A percentile compares a stretch with the other conserved stretches of the same genome.
Evolutionary conservation across 164 flowering plant genomes (phyloP).

Genomic region (Macadamia integrifolia): DNA sequence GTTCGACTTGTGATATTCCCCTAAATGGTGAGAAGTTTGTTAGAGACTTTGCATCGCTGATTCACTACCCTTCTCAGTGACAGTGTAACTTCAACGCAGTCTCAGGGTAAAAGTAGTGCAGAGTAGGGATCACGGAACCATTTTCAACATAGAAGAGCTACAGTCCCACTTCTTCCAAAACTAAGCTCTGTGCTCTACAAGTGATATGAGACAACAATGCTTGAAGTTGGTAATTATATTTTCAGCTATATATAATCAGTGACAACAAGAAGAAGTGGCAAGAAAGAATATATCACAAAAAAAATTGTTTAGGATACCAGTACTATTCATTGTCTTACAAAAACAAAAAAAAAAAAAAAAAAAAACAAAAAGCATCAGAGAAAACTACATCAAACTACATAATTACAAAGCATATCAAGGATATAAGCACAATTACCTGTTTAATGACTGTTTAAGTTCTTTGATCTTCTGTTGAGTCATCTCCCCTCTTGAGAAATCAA

Average conservation of each 20-base stretch:
- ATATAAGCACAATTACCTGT: constrained; percentile 49
- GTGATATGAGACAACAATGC: neutral
- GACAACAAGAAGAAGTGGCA: no score
- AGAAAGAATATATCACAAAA: no score
- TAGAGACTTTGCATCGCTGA: no score
- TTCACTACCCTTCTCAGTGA: no score
- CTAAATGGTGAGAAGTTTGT: no score
- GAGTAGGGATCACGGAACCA: no score
- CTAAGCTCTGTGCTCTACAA: neutral
- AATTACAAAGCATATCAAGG: neutral
- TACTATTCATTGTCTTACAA: no score
- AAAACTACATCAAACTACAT: neutral
- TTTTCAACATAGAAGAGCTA: neutral
- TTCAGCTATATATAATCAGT: no score
- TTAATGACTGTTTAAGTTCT: constrained; percentile 90
- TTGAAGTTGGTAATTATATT: neutral
- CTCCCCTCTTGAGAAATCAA: constrained; percentile 98
- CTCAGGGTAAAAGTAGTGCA: no score
- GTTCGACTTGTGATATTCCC: no score
- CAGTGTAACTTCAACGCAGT: no score
- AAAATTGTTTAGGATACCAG: no score
- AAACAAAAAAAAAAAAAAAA: neutral
- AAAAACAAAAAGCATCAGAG: neutral
- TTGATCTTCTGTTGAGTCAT: constrained; percentile 98
- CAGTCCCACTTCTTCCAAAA: neutral